Evolutionary conservation across 2,329 filamentous ascomycete species (phyloP), one percentile per base, ranked within the genome.

Genomic region (Calonectria pauciramosa): DNA sequence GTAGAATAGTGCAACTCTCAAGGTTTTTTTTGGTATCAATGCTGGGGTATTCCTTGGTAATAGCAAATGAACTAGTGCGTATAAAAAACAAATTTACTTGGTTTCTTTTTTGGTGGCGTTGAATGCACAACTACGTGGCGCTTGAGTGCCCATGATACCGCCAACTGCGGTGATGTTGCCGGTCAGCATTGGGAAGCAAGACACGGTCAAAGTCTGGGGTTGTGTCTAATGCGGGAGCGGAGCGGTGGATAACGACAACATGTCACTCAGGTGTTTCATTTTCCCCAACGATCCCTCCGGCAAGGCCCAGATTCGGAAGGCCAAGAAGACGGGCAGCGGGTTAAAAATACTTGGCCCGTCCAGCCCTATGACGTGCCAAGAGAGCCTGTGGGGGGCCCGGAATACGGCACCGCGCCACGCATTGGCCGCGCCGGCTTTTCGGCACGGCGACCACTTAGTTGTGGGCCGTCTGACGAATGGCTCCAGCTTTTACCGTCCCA

Each of bases 391-490:
- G 65, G 34, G 65, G 18, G n/a, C 13, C 26, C 47, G 47, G 34
- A 68, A 54, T 54, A 54, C 65, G 65, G 49, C 47, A 51, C 64
- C n/a, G 41, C 30, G 60, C 59, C 63, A 38, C 68, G 52, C 49
- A 71, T 71, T 71, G 68, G 68, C 30, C 68, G 51, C 26, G 38
- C 60, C 68, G 68, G 68, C 59, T 54, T 54, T 49, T 71, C 68
- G 68, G 59, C 68, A 71, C 52, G 34, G 10, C 20, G 18, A 52
- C 63, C 20, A 63, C 68, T 47, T 8, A 30, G 38, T 38, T 38
- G 34, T 71, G 66, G 52, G 68, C 59, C 68, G 68, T 47, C 63
- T 66, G 68, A 63, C 68, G 68, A 56, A 38, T 44, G 23, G 68
- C 30, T 47, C 32, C 47, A 52, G 34, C 38, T 70, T 54, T 63